Conservation (phyloP, 106 monocot species). For the Allium fistulosum region DNA sequence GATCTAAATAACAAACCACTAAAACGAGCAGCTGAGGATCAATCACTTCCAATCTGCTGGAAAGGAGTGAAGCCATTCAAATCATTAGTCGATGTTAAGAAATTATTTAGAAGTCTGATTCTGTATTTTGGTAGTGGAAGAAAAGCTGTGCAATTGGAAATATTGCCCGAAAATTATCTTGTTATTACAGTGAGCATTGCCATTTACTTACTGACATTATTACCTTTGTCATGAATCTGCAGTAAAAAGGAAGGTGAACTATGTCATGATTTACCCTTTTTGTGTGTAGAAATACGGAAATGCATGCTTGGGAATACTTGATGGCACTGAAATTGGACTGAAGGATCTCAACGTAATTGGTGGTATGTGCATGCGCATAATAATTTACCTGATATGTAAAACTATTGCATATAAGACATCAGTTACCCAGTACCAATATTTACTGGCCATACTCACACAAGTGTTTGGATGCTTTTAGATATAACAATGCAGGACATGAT, state of each 20-base stretch:
- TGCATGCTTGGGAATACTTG: slow-evolving; percentile 83
- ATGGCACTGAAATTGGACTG: slow-evolving; percentile 62
- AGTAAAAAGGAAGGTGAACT: neutral
- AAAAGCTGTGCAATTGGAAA: slow-evolving; percentile 24
- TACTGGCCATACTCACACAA: neutral
- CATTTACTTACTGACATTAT: neutral
- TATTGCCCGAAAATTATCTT: slow-evolving; percentile 54
- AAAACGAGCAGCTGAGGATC: slow-evolving; percentile 45
- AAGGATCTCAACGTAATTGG: slow-evolving; percentile 65
- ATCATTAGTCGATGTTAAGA: slow-evolving; percentile 44
- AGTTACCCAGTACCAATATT: neutral
- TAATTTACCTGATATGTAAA: neutral
- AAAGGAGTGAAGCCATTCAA: slow-evolving; percentile 71
- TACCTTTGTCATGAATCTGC: too few species aligned
- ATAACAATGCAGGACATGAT: slow-evolving; percentile 70
- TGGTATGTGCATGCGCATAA: slow-evolving; percentile 27
- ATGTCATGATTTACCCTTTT: neutral
- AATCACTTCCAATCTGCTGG: slow-evolving; percentile 69
- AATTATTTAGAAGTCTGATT: slow-evolving; percentile 40
- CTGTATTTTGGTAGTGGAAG: slow-evolving; percentile 41
- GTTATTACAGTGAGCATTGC: slow-evolving; percentile 46
- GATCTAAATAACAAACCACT: slow-evolving; percentile 36
- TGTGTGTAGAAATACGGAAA: slow-evolving; percentile 65
- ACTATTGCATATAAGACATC: neutral
- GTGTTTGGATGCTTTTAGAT: slow-evolving; percentile 22